Evolutionary conservation across 805 yeast species (phyloP), one percentile per base, ranked within the genome.

Genomic region (Candida odintsovae): DNA sequence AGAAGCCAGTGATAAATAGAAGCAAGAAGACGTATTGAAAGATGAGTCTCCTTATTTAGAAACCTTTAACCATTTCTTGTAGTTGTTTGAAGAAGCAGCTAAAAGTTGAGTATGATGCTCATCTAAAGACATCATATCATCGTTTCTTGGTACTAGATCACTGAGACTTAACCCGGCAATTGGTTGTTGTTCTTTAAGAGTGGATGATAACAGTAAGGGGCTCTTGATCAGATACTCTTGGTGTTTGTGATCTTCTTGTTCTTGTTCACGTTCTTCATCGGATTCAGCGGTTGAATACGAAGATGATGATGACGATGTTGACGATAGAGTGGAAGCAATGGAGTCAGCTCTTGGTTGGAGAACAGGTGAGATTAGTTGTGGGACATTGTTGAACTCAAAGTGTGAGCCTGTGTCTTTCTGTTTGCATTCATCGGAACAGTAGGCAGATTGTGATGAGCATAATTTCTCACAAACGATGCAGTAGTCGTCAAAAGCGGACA

Each of bases 391-490:
- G 47, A 60, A 56, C 20, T 54, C 51, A 48, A 50, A 58, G 26
- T 56, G 58, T 11, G 61, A 52, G 28, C 52, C 54, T 16, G 50
- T 50, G 43, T 69, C 73, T 28, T 50, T 45, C 23, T 50, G 48
- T 46, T 68, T 65, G 58, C 79, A 74, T 41, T 56, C 56, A 36
- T 71, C 73, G 7, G 77, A 72, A 64, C 79, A 75, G 65, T 74
- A 75, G 46, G 71, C 71, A 12, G 70, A 54, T 23, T 69, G 70
- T 12, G 62, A 57, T 11, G 70, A 54, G 58, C 78, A 75, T 50
- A 70, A 68, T 55, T 71, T 73, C 55, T 78, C 82, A 63, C 84
- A 78, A 47, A 75, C 80, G 41, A 76, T 68, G 67, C 84, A 78
- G 63, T 65, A 78, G 59, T 78, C 83, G 57, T 72, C 75, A 51